These are phyloP conservation scores for Parafenestella ontariensis DNA, from an alignment of 2,329 filamentous ascomycete species.

Conservation along the genomic window DNA sequence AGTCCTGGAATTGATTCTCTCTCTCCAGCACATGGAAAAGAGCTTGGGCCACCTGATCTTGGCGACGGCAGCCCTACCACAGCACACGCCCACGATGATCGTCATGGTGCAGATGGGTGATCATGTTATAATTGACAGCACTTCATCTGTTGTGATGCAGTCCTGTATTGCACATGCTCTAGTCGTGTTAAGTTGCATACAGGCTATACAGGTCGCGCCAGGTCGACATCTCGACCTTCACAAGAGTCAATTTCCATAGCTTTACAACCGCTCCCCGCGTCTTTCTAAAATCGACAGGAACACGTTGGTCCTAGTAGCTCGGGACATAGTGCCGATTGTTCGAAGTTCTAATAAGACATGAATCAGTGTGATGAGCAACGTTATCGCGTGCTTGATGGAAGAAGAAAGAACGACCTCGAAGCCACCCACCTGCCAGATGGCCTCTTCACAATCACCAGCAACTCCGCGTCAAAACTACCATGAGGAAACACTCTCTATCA, in stretches of 20 bases:
- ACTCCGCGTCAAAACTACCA: neutral
- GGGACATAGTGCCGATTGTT: no score
- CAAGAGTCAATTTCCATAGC: no score
- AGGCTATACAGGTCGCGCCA: neutral
- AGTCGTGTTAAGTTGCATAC: neutral
- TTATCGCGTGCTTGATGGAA: slow-evolving; percentile 2
- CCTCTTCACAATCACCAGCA: slow-evolving; percentile 4
- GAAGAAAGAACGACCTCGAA: slow-evolving; percentile 12
- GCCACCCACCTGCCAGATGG: slow-evolving; percentile 18
- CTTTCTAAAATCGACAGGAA: no score
- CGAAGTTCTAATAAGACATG: no score
- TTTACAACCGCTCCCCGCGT: no score
- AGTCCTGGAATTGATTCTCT: neutral
- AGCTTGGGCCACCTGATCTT: slow-evolving; percentile 5
- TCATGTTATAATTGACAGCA: neutral
- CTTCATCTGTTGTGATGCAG: no score
- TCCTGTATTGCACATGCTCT: neutral
- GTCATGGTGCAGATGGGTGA: neutral
- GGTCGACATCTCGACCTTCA: no score
- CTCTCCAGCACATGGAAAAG: neutral
- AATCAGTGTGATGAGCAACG: no score
- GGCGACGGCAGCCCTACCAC: slow-evolving; percentile 7
- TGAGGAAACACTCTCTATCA: neutral
- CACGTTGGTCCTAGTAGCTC: no score
- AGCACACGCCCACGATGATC: neutral